Percentiles rank a stretch among this genome's conserved stretches.
phyloP scores from a whole-genome alignment of 768 basidiomycete species.

The Hemileccinum impolitum region DNA sequence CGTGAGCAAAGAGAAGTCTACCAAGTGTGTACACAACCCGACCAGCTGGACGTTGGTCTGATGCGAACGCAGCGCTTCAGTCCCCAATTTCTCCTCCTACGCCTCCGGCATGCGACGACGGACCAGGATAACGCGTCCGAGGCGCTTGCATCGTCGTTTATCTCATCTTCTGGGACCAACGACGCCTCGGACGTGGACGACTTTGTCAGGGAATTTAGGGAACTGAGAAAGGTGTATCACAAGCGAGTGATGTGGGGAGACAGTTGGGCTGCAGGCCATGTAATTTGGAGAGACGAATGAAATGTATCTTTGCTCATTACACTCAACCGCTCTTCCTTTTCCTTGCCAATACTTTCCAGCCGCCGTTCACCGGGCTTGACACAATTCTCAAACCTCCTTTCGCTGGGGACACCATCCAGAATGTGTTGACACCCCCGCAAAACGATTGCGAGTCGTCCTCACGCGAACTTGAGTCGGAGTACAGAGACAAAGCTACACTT shows the following conservation, averaged over 20 bases:
- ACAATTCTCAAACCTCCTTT: constrained; percentile 22
- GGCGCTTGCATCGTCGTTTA: constrained; percentile 75
- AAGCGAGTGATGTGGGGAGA: constrained; percentile 90
- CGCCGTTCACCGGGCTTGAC: constrained; percentile 15
- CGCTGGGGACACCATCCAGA: constrained; percentile 11
- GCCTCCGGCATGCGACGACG: constrained; percentile 82
- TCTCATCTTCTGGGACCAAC: constrained; percentile 36
- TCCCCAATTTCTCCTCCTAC: constrained; percentile 84
- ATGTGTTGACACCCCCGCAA: constrained; percentile 16
- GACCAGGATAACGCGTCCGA: constrained; percentile 91
- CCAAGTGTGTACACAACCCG: constrained; percentile 50
- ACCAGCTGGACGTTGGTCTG: constrained; percentile 5
- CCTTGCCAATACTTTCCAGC: constrained; percentile 11
- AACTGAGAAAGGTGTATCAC: constrained; percentile 85
- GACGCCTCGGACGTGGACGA: constrained; percentile 64
- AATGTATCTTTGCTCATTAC: constrained; percentile 21
- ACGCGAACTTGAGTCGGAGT: no score
- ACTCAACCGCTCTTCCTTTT: constrained; percentile 22
- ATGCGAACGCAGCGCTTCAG: constrained; percentile 62
- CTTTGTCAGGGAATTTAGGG: constrained; percentile 87
- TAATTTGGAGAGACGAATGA: constrained; percentile 74
- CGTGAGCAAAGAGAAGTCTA: constrained; percentile 87
- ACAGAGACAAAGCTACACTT: no score
- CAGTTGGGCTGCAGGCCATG: constrained; percentile 80
- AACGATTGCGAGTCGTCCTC: constrained; percentile 37